These are phyloP conservation scores for Saccharum hybrid DNA, from an alignment of 202 grass and related monocot species.

Conservation along the genomic window DNA sequence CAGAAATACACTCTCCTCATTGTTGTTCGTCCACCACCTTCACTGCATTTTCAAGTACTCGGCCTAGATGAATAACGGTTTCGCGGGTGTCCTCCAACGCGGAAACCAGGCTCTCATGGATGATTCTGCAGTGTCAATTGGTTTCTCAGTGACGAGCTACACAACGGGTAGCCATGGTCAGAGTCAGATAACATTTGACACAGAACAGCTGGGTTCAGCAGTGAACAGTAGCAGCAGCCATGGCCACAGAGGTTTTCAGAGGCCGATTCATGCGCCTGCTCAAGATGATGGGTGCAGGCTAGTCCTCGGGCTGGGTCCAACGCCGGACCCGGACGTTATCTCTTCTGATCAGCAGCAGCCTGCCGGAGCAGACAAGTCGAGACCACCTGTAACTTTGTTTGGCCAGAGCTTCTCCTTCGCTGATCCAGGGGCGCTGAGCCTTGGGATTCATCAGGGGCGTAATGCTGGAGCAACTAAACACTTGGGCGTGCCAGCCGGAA, in stretches of 20 bases:
- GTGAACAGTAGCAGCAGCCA: conserved; percentile 4
- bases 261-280: conserved; percentile 39
- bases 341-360: conserved; percentile 43
- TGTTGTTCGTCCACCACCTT: conserved; percentile 28
- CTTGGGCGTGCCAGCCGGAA: conserved; percentile 36
- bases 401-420: conserved; percentile 61
- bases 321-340: conserved; percentile 66
- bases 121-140: conserved; percentile 30
- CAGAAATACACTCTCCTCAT: not conserved
- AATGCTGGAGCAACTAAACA: conserved; percentile 40
- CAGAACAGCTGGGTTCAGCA: conserved; percentile 34
- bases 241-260: conserved; percentile 37
- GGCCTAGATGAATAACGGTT: conserved; percentile 47
- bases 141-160: conserved; percentile 38
- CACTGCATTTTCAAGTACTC: not conserved
- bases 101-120: conserved; percentile 46
- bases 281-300: conserved; percentile 80
- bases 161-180: conserved; percentile 18
- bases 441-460: conserved; percentile 48
- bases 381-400: conserved; percentile 57
- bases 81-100: not conserved
- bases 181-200: conserved; percentile 45
- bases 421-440: conserved; percentile 67
- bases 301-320: conserved; percentile 79
- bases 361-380: conserved; percentile 43